Percentiles rank a stretch among this genome's conserved stretches.
These are phyloP conservation scores for Epichloe aotearoae DNA, from an alignment of 2,329 filamentous ascomycete genomes.

Conservation along the genomic window DNA sequence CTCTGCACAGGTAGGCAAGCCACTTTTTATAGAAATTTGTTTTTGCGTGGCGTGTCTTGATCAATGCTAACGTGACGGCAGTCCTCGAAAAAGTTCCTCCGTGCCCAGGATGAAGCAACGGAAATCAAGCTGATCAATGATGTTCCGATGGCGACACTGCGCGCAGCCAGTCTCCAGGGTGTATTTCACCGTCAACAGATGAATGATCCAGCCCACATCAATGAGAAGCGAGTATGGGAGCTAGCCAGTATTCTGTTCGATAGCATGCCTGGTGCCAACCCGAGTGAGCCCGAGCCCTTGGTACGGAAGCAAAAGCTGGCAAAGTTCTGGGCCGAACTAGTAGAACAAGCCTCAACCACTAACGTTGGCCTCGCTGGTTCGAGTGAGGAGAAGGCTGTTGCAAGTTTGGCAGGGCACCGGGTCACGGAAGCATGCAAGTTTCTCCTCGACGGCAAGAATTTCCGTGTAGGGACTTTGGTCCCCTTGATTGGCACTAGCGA, in stretches of 20 bases:
- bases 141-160: constrained; percentile 45
- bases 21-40: background rate
- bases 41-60: background rate
- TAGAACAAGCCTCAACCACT: constrained; percentile 44
- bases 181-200: constrained; percentile 28
- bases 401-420: constrained; percentile 65
- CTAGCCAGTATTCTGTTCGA: constrained; percentile 82
- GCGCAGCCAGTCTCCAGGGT: constrained; percentile 21
- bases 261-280: constrained; percentile 32
- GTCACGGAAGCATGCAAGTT: constrained; percentile 71
- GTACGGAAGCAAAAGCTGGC: constrained; percentile 52
- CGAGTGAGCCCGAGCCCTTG: constrained; percentile 24
- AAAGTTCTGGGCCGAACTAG: constrained; percentile 50
- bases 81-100: constrained; percentile 42
- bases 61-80: constrained; percentile 15
- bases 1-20: constrained; percentile 34
- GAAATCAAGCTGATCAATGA: constrained; percentile 39
- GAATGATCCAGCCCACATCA: constrained; percentile 32
- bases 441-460: constrained; percentile 62
- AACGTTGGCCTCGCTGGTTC: constrained; percentile 46
- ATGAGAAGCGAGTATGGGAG: constrained; percentile 73
- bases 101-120: constrained; percentile 41
- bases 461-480: constrained; percentile 72
- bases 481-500: constrained; percentile 67
- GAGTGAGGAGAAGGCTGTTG: constrained; percentile 71